phyloP scores from a whole-genome alignment of 306 rosid species.

The Prosopis cineraria region DNA sequence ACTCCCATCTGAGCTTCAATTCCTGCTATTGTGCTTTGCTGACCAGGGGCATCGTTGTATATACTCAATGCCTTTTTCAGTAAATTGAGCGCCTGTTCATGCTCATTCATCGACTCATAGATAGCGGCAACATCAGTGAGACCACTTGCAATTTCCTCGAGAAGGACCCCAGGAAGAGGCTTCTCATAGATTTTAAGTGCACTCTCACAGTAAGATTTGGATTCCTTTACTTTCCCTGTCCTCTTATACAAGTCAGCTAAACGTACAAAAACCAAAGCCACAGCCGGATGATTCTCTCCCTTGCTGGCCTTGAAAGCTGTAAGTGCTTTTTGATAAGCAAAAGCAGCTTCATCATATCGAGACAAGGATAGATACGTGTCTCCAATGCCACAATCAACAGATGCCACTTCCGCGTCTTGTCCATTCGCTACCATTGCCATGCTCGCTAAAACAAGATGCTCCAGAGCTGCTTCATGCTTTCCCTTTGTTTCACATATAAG shows the following conservation, averaged over 20 bases:
- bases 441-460: conserved; percentile 95
- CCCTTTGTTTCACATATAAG: conserved; percentile 92
- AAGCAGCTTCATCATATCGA: conserved; percentile 83
- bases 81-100: conserved; percentile 78
- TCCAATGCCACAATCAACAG: conserved; percentile 94
- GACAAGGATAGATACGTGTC: conserved; percentile 84
- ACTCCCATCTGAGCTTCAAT: conserved; percentile 99
- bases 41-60: conserved; percentile 82
- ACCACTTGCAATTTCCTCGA: conserved; percentile 94
- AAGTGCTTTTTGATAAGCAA: conserved; percentile 87
- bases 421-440: conserved; percentile 89
- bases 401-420: conserved; percentile 88
- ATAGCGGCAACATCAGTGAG: conserved; percentile 76
- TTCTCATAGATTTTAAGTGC: conserved; percentile 88
- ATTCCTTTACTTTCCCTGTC: conserved; percentile 82
- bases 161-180: conserved; percentile 72
- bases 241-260: conserved; percentile 81
- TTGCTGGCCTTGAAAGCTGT: conserved; percentile 74
- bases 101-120: conserved; percentile 85
- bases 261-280: conserved; percentile 76
- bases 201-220: conserved; percentile 84
- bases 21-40: conserved; percentile 84
- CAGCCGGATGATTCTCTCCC: conserved; percentile 95
- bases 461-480: conserved; percentile 90
- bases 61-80: conserved; percentile 71